These are phyloP conservation scores for Steccherinum ochraceum DNA, from an alignment of 768 basidiomycete genomes.

Conservation along the genomic window DNA sequence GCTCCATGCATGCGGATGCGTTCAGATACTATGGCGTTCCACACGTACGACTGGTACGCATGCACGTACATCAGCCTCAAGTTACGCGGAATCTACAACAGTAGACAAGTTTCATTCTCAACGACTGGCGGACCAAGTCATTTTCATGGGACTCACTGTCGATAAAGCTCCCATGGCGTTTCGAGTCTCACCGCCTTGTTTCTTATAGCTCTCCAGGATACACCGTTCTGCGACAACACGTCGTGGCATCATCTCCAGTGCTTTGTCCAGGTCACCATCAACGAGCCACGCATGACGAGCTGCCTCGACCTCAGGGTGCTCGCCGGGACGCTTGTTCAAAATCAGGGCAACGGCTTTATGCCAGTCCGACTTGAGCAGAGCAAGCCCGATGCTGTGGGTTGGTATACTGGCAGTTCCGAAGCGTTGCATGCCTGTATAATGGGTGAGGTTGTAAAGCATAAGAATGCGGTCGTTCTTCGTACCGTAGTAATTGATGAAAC, in stretches of 20 bases:
- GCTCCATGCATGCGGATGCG: slow-evolving; percentile 75
- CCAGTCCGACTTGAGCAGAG: slow-evolving; percentile 88
- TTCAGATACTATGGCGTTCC: slow-evolving; percentile 96
- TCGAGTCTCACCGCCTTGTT: slow-evolving; percentile 68
- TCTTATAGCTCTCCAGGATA: slow-evolving; percentile 85
- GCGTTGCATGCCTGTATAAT: slow-evolving; percentile 85
- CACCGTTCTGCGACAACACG: slow-evolving; percentile 91
- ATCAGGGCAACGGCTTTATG: slow-evolving; percentile 79
- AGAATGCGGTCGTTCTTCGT: slow-evolving; percentile 5
- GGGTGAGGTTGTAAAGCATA: not conserved
- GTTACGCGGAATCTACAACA: slow-evolving; percentile 82
- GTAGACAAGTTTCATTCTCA: too few relatives aligned
- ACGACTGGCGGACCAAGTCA: not conserved
- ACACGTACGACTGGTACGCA: slow-evolving; percentile 97
- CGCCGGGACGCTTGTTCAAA: slow-evolving; percentile 77
- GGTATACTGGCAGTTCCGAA: slow-evolving; percentile 97
- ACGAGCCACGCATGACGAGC: slow-evolving; percentile 88
- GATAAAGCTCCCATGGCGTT: slow-evolving; percentile 86
- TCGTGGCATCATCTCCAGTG: slow-evolving; percentile 81
- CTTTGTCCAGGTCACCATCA: slow-evolving; percentile 73
- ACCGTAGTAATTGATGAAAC: slow-evolving; percentile 99
- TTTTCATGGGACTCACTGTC: slow-evolving; percentile 67
- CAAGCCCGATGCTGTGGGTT: slow-evolving; percentile 90
- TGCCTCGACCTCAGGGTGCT: slow-evolving; percentile 83
- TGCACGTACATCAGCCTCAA: slow-evolving; percentile 97